Percentiles rank a stretch among this genome's conserved stretches.
Evolutionary conservation across 176 grass and related monocot species (phyloP).

Genomic region (Carex cristatella): DNA sequence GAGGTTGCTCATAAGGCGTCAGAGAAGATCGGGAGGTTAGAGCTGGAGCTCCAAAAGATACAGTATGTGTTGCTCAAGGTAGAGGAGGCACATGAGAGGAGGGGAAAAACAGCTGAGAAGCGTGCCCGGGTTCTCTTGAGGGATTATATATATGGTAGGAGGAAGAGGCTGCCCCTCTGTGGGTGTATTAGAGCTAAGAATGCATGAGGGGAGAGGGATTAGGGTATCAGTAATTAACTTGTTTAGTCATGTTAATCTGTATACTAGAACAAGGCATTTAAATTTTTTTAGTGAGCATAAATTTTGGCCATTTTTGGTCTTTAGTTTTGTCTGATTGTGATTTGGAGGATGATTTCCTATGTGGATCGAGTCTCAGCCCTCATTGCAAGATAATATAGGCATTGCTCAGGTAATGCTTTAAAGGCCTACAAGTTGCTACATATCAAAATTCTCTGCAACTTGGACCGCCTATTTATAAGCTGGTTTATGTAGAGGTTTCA

Average conservation of each 20-base stretch:
- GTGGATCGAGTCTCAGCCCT: not conserved
- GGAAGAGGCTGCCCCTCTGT: slow-evolving; percentile 56
- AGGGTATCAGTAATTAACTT: slow-evolving; percentile 18
- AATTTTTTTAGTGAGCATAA: slow-evolving; percentile 1
- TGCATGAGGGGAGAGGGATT: slow-evolving; percentile 12
- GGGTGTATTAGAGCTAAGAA: slow-evolving; percentile 63
- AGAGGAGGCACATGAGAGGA: slow-evolving; percentile 62
- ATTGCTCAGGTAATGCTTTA: not conserved
- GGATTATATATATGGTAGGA: slow-evolving; percentile 91
- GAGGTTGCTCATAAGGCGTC: slow-evolving; percentile 57
- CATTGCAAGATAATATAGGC: not conserved
- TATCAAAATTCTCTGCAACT: not conserved
- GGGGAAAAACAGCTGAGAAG: slow-evolving; percentile 43
- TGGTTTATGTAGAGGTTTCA: not conserved
- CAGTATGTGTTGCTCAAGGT: slow-evolving; percentile 80
- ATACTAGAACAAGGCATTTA: slow-evolving; percentile 17
- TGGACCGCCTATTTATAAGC: not conserved
- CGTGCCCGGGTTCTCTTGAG: slow-evolving; percentile 61
- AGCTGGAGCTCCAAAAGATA: slow-evolving; percentile 80
- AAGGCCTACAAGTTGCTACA: not conserved
- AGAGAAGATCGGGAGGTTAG: slow-evolving; percentile 61
- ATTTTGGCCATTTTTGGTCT: not conserved
- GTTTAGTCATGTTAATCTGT: slow-evolving; percentile 15
- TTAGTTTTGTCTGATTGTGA: not conserved
- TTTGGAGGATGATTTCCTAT: not conserved